phyloP scores from a whole-genome alignment of 78 protist species.

The Abeoforma whisleri region DNA sequence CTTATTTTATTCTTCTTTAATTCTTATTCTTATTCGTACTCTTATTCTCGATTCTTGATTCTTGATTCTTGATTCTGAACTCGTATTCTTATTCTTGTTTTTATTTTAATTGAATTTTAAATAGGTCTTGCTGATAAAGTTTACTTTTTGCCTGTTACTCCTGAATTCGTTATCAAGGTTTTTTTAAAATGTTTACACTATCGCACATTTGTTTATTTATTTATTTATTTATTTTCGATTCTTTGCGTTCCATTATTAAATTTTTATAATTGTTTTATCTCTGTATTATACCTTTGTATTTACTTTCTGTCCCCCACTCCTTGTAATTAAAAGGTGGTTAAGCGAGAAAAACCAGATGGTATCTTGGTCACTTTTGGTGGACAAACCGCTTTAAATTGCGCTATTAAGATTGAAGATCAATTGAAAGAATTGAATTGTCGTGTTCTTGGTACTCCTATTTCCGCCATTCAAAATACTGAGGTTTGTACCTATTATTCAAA shows the following conservation, averaged over 20 bases:
- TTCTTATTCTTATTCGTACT: too few species aligned
- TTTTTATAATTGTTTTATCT: too few species aligned
- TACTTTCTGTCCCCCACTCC: too few species aligned
- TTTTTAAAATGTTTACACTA: neutral
- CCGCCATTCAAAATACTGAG: constrained; percentile 76
- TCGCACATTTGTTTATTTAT: too few species aligned
- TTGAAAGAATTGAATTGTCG: constrained; percentile 52
- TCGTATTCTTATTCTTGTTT: too few species aligned
- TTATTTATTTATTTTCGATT: too few species aligned
- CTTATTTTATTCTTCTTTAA: too few species aligned
- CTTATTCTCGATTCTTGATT: too few species aligned
- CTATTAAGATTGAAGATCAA: constrained; percentile 21
- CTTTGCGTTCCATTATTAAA: too few species aligned
- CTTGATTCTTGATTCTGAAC: too few species aligned
- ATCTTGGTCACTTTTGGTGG: constrained; percentile 89
- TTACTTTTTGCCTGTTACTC: constrained; percentile 87
- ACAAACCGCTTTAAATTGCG: constrained; percentile 69
- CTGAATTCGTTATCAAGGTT: constrained; percentile 64
- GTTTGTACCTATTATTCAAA: neutral
- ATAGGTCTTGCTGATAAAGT: constrained; percentile 77
- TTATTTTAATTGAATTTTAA: too few species aligned
- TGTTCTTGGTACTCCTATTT: constrained; percentile 86
- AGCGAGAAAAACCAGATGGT: constrained; percentile 85
- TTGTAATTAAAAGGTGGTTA: constrained; percentile 65
- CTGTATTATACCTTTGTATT: too few species aligned